phyloP scores from a whole-genome alignment of 495 filamentous ascomycete genomes.

The Cladorrhinum samala region DNA sequence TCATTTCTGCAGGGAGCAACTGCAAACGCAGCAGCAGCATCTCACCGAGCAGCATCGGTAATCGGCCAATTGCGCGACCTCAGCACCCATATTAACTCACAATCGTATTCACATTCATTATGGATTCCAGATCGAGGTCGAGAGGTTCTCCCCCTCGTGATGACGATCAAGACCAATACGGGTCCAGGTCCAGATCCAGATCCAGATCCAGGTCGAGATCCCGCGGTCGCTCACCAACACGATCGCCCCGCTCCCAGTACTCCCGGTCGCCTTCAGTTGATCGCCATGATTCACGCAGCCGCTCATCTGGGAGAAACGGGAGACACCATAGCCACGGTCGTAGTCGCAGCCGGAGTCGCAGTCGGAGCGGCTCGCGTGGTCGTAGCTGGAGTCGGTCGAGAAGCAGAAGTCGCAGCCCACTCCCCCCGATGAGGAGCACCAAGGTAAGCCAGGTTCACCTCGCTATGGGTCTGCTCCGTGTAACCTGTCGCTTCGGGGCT shows the following conservation, averaged over 20 bases:
- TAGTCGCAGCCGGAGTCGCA: conserved; percentile 21
- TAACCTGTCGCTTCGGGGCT: conserved; percentile 5
- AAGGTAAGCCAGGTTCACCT: conserved; percentile 21
- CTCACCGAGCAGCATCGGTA: too few species aligned
- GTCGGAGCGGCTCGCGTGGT: conserved; percentile 15
- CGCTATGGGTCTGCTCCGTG: neutral
- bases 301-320: conserved; percentile 27
- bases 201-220: conserved; percentile 10
- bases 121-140: too few species aligned
- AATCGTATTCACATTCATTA: too few species aligned
- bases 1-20: too few species aligned
- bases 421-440: conserved; percentile 22
- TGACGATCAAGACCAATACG: too few species aligned
- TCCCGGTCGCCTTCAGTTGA: conserved; percentile 19
- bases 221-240: conserved; percentile 12
- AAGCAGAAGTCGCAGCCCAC: conserved; percentile 29
- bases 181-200: conserved; percentile 10
- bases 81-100: too few species aligned
- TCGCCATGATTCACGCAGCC: conserved; percentile 11
- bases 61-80: neutral
- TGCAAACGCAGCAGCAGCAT: too few species aligned
- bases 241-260: conserved; percentile 12
- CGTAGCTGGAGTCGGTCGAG: conserved; percentile 28
- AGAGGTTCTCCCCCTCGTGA: neutral
- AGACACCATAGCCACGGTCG: conserved; percentile 23